Percentiles rank a stretch among this genome's conserved stretches.
phyloP scores from a whole-genome alignment of 2,329 filamentous ascomycete genomes.

The Phialophora verrucosa region DNA sequence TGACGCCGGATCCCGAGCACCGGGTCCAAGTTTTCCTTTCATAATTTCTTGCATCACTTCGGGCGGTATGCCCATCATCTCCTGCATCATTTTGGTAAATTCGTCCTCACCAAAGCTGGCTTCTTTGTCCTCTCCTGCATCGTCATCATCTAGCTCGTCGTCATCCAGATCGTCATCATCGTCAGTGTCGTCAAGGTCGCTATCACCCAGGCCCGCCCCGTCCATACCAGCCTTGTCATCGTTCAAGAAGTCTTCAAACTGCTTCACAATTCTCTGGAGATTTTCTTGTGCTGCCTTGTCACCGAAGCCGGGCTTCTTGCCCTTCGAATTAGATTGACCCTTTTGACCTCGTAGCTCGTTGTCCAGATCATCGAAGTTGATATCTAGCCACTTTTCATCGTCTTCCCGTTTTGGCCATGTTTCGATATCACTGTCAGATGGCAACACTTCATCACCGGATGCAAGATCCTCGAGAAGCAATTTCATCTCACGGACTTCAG shows the following conservation, averaged over 20 bases:
- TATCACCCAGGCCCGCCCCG: conserved; percentile 67
- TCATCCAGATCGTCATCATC: conserved; percentile 67
- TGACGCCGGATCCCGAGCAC: conserved; percentile 29
- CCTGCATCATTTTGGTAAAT: conserved; percentile 85
- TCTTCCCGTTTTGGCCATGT: conserved; percentile 76
- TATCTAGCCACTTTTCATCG: conserved; percentile 88
- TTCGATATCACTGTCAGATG: conserved; percentile 73
- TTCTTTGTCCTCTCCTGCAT: conserved; percentile 72
- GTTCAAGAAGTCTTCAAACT: conserved; percentile 91
- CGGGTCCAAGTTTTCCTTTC: conserved; percentile 36
- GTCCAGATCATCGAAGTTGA: conserved; percentile 88
- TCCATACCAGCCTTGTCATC: conserved; percentile 82
- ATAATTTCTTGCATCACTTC: conserved; percentile 42
- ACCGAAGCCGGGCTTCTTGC: conserved; percentile 48
- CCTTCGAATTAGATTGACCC: conserved; percentile 33
- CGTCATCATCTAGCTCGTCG: conserved; percentile 57
- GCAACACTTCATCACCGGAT: conserved; percentile 72
- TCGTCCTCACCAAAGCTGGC: conserved; percentile 83
- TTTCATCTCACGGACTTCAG: conserved; percentile 74
- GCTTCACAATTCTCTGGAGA: conserved; percentile 85
- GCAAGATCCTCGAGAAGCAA: conserved; percentile 77
- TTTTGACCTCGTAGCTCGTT: conserved; percentile 70
- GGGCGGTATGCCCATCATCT: conserved; percentile 78
- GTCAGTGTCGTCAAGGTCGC: neutral
- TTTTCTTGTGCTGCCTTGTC: conserved; percentile 58